Conservation (phyloP, 768 basidiomycete species). For the Podaxis mareebaensis region DNA sequence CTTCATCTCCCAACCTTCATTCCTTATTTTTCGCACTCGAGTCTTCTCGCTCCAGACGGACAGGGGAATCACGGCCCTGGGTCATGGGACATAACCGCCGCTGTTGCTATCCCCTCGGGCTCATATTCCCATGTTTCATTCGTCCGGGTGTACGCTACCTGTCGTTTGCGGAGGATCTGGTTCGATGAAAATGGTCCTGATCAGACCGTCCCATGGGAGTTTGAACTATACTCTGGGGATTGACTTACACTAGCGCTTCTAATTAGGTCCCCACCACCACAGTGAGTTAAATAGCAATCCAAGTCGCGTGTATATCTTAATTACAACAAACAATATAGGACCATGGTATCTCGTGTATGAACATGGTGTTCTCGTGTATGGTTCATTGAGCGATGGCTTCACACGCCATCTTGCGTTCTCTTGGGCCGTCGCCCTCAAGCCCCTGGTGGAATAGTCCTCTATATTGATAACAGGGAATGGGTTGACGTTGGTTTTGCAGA, state of each 20-base stretch:
- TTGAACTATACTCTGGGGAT: conserved; percentile 56
- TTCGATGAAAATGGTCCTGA: conserved; percentile 57
- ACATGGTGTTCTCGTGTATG: neutral
- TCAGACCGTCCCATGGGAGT: conserved; percentile 71
- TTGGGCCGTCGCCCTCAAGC: neutral
- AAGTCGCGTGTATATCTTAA: neutral
- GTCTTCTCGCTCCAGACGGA: conserved; percentile 27
- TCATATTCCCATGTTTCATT: conserved; percentile 66
- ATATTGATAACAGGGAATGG: neutral
- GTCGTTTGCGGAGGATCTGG: conserved; percentile 77
- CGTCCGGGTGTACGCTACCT: conserved; percentile 76
- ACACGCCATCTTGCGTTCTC: neutral
- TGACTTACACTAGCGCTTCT: neutral
- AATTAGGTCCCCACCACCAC: neutral
- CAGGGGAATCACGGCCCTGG: neutral
- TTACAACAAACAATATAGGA: neutral
- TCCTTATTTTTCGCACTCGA: conserved; percentile 52
- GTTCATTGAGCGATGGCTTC: neutral
- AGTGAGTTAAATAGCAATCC: too few species aligned
- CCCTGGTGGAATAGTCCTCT: neutral
- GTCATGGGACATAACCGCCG: neutral
- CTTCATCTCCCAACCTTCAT: conserved; percentile 62
- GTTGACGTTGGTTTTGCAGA: neutral
- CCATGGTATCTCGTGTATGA: neutral
- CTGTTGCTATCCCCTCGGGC: neutral